Base-by-base conservation (phyloP, 2,329 filamentous ascomycete genomes). In the Pseudocercospora macadamiae region DNA sequence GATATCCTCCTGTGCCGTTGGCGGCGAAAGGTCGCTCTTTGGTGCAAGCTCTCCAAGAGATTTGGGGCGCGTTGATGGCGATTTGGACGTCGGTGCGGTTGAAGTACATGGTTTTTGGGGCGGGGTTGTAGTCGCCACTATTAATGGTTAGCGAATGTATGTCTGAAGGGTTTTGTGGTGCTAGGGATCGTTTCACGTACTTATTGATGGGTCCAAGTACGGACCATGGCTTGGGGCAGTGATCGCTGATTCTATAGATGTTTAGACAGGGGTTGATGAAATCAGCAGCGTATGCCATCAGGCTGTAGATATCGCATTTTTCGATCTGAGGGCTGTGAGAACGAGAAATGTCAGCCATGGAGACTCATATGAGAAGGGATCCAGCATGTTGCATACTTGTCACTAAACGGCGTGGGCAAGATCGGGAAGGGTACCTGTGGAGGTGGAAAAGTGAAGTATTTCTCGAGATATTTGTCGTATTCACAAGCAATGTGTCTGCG, bases 391-490 rank as follows among this genome's bases (percentile, higher is more conserved):
- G n/a, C n/a, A n/a, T n/a, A n/a, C n/a, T n/a, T n/a, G n/a, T n/a
- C 32, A 16, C 32, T 36, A 16, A 36, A 36, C 3, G 32, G 12
- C 12, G 14, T 36, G 32, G 32, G 32, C 3, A 36, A 16, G 10
- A 37, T 42, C 8, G 60, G 62, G 23, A 71, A 67, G 28, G 68
- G 64, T 14, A 63, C 70, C 3, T 57, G 54, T 0, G 74, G 68
- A 16, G 36, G 51, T 18, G 75, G 74, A 45, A 69, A 76, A 1
- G 60, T 63, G 39, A 76, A 70, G 60, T 79, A 78, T 25, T 82
- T 80, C n/a, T 83, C 71, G 16, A 87, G 67, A 67, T 82, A 76
- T 26, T 66, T 51, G 10, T 70, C 68, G 63, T 73, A 75, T 58
- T 71, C 70, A 62, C 74, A 76, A 7, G 16, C 25, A 14, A 23